These are phyloP conservation scores for Cucurbita maxima DNA, from an alignment of 306 rosid species.

Conservation along the genomic window DNA sequence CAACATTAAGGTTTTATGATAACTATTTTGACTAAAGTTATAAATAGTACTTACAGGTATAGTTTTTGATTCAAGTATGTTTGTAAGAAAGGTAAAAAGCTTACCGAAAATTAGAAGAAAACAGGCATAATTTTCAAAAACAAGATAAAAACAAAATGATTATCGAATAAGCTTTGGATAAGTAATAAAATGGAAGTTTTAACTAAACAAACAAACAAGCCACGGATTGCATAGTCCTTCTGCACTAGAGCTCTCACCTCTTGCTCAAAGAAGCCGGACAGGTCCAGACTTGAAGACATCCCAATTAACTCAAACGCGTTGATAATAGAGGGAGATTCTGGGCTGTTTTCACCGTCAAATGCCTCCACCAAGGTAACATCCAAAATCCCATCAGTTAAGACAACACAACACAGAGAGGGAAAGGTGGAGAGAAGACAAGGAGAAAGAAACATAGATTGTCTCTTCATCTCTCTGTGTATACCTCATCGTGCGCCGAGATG, in stretches of 20 bases:
- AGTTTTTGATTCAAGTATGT: too few relatives aligned
- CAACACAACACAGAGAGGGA: neutral
- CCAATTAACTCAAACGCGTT: conserved; percentile 95
- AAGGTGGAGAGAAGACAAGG: neutral
- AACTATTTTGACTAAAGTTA: too few relatives aligned
- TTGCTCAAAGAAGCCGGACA: conserved; percentile 87
- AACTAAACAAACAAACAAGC: neutral
- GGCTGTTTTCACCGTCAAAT: conserved; percentile 31
- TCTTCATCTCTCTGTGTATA: conserved; percentile 5
- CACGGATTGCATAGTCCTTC: neutral
- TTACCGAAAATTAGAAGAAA: too few relatives aligned
- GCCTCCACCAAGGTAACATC: conserved; percentile 22
- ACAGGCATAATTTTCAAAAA: too few relatives aligned
- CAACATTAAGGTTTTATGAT: neutral
- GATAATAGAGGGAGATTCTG: conserved; percentile 37
- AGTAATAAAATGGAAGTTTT: neutral
- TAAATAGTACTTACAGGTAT: too few relatives aligned
- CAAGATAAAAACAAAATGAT: too few relatives aligned
- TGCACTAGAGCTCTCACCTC: conserved; percentile 43
- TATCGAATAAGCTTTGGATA: too few relatives aligned
- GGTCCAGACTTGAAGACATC: conserved; percentile 86
- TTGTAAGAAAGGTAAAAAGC: too few relatives aligned
- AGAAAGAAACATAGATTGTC: neutral
- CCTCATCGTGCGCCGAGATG: conserved; percentile 29
- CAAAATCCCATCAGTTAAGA: neutral